Conservation (phyloP, 768 basidiomycete genomes). For the Suillus spraguei region DNA sequence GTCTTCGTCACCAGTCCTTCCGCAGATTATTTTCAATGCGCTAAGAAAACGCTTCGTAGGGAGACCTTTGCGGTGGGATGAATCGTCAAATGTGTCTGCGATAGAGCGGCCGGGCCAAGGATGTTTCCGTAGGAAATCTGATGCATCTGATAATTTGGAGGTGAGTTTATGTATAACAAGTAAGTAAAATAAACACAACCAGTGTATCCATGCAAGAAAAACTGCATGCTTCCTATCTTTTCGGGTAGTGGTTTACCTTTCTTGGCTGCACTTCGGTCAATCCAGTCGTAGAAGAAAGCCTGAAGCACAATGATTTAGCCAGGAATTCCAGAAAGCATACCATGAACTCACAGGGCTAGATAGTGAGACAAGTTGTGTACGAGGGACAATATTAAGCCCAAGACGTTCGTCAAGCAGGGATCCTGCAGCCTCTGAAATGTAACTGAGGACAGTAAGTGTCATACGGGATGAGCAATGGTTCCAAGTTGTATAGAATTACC, state of each 20-base stretch:
- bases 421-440: slow-evolving; percentile 88
- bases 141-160: slow-evolving; percentile 59
- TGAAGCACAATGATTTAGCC: slow-evolving; percentile 28
- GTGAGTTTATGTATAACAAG: not conserved
- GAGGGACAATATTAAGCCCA: slow-evolving; percentile 79
- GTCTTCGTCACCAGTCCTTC: slow-evolving; percentile 77
- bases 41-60: slow-evolving; percentile 67
- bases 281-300: slow-evolving; percentile 94
- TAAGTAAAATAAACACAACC: slow-evolving; percentile 40
- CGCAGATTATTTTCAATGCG: slow-evolving; percentile 81
- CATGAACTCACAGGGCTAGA: slow-evolving; percentile 59
- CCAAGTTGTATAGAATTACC: slow-evolving; percentile 41
- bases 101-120: slow-evolving; percentile 89
- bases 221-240: slow-evolving; percentile 91
- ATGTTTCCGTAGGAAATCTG: slow-evolving; percentile 82
- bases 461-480: not conserved
- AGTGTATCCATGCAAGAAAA: slow-evolving; percentile 82
- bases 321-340: not conserved
- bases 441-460: slow-evolving; percentile 44
- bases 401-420: slow-evolving; percentile 79
- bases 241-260: slow-evolving; percentile 84
- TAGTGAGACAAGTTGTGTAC: slow-evolving; percentile 80
- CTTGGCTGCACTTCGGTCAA: slow-evolving; percentile 79
- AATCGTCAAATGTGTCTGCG: slow-evolving; percentile 84
- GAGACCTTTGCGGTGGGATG: slow-evolving; percentile 72